Evolutionary conservation across 768 basidiomycete species (phyloP).

Genomic region (Podaxis pistillaris): DNA sequence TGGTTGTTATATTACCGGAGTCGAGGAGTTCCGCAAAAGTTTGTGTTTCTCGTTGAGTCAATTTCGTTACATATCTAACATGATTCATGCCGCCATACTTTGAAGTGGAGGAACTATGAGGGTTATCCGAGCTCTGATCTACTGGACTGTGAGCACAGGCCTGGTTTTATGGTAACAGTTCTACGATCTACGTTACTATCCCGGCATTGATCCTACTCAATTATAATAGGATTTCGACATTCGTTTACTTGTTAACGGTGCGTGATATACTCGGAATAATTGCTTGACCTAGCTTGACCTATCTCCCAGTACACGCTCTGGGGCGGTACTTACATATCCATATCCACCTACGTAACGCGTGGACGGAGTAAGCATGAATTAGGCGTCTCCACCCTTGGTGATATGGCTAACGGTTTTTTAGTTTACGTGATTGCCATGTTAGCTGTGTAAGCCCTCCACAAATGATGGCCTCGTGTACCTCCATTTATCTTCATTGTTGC

Average conservation of each 20-base stretch:
- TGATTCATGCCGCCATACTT: neutral
- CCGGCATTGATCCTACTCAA: neutral
- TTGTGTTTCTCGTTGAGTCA: neutral
- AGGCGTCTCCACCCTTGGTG: neutral
- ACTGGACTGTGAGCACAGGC: neutral
- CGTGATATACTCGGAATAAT: neutral
- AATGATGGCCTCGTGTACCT: neutral
- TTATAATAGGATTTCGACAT: neutral
- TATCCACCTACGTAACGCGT: neutral
- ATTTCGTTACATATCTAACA: neutral
- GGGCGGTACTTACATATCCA: neutral
- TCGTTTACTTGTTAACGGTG: neutral
- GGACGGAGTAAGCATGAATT: neutral
- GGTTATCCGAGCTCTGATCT: neutral
- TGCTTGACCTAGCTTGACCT: neutral
- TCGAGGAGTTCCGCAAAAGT: neutral
- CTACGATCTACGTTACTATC: neutral
- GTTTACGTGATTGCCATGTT: neutral
- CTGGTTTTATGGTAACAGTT: neutral
- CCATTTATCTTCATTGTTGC: neutral
- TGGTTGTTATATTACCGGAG: slow-evolving; percentile 3
- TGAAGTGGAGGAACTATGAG: neutral
- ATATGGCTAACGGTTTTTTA: neutral
- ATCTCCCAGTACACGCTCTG: neutral
- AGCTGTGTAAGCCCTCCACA: neutral